These are phyloP conservation scores for Picea abies DNA, from an alignment of 83 land plant genomes.

Conservation along the genomic window DNA sequence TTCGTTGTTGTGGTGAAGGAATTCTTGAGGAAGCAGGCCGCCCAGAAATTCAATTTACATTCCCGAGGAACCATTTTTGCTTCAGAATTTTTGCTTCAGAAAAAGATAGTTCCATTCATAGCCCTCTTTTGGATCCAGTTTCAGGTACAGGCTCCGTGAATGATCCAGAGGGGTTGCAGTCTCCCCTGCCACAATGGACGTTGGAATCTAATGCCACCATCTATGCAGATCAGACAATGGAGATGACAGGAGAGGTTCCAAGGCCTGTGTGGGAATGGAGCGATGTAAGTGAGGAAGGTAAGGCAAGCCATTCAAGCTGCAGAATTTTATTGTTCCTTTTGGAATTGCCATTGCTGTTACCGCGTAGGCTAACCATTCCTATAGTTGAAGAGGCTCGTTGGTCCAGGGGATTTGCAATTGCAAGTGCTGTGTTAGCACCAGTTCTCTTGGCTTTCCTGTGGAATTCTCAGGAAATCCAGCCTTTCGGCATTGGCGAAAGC, in stretches of 20 bases:
- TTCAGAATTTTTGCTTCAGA: too few relatives aligned
- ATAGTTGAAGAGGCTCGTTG: conserved; percentile 45
- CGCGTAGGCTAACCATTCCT: conserved; percentile 66
- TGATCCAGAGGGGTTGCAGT: conserved; percentile 1
- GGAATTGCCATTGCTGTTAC: conserved; percentile 50
- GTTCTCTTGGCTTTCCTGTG: conserved; percentile 39
- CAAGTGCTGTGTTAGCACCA: conserved; percentile 46
- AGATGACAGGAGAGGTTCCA: conserved; percentile 11
- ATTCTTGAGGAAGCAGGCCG: conserved; percentile 1
- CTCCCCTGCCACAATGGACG: conserved; percentile 37
- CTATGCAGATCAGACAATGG: conserved; percentile 34
- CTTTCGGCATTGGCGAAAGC: conserved; percentile 8
- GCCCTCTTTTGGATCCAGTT: conserved; percentile 28
- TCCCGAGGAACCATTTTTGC: not conserved
- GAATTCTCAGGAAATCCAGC: conserved; percentile 18
- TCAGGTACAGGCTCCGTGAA: conserved; percentile 1
- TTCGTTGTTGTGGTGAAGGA: conserved; percentile 26
- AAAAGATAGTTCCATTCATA: conserved; percentile 11
- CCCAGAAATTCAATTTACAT: not conserved
- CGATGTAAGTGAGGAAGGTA: conserved; percentile 28
- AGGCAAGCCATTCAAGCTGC: not conserved
- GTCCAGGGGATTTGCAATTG: conserved; percentile 54
- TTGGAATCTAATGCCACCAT: conserved; percentile 36
- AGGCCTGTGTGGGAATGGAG: conserved; percentile 31
- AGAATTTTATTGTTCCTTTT: conserved; percentile 10